Percentiles rank a stretch among this genome's conserved stretches.
Conservation (phyloP, 306 rosid species). For the Cucurbita argyrosperma region DNA sequence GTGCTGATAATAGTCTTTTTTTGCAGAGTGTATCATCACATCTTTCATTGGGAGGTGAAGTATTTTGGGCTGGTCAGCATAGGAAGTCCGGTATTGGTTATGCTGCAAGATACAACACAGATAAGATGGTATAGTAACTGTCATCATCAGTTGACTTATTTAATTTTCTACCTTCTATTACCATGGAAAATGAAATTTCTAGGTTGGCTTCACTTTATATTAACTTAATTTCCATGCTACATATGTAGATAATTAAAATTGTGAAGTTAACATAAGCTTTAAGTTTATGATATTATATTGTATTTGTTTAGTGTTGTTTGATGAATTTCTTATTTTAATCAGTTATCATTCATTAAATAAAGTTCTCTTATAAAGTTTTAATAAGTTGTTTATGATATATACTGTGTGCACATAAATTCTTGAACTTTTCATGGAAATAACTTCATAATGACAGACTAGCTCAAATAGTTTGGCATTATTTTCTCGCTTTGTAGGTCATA, state of each 20-base stretch:
- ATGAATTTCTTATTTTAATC: neutral
- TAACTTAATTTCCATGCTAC: neutral
- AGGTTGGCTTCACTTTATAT: too few species aligned
- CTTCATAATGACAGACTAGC: neutral
- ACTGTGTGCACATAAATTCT: neutral
- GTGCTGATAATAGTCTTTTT: neutral
- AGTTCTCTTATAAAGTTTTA: neutral
- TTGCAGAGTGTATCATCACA: slow-evolving; percentile 70
- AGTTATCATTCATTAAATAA: neutral
- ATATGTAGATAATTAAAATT: neutral
- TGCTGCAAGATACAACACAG: slow-evolving; percentile 90
- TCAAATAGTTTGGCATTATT: neutral
- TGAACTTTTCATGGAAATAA: neutral
- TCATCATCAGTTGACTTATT: neutral
- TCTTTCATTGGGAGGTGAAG: slow-evolving; percentile 88
- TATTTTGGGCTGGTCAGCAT: slow-evolving; percentile 99
- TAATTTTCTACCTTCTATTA: too few species aligned
- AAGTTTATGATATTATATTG: neutral
- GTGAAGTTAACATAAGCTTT: neutral
- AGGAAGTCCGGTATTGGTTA: slow-evolving; percentile 89
- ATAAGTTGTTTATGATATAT: neutral
- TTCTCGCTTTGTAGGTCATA: neutral
- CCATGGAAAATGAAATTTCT: neutral
- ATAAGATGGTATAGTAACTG: slow-evolving; percentile 53
- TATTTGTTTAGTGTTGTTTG: neutral